phyloP scores from a whole-genome alignment of 208 protist genomes.

The Crithidia sp. region DNA sequence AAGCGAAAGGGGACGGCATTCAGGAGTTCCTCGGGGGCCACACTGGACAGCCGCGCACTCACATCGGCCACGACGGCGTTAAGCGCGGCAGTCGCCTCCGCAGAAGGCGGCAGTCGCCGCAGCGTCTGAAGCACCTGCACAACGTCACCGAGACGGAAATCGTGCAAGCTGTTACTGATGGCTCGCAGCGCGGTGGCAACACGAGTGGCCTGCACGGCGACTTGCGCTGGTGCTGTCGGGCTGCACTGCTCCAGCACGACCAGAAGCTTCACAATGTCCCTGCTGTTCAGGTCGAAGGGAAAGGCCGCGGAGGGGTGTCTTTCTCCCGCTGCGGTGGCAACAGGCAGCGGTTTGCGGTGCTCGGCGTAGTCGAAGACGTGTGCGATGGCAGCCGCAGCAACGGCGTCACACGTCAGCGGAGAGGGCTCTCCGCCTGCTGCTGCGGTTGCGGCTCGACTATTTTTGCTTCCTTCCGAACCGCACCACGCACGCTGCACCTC shows the following conservation, averaged over 20 bases:
- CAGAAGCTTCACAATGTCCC: constrained; percentile 50
- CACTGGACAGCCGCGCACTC: constrained; percentile 21
- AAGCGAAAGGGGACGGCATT: constrained; percentile 37
- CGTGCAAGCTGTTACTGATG: constrained; percentile 9
- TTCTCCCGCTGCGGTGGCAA: neutral
- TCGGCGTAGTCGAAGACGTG: constrained; percentile 38
- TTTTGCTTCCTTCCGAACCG: neutral
- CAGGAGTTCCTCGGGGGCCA: neutral
- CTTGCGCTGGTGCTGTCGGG: neutral
- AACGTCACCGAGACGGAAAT: constrained; percentile 34
- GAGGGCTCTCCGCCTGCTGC: neutral
- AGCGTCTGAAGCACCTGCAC: constrained; percentile 59
- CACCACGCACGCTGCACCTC: constrained; percentile 12
- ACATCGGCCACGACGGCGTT: constrained; percentile 30
- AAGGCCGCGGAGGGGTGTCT: neutral
- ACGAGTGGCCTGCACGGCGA: constrained; percentile 6
- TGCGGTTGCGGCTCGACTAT: no score
- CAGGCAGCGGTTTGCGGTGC: constrained; percentile 1
- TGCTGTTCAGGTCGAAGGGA: constrained; percentile 26
- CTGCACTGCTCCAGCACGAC: constrained; percentile 38
- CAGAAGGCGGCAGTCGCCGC: constrained; percentile 44
- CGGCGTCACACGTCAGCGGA: constrained; percentile 21
- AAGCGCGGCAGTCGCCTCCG: constrained; percentile 32
- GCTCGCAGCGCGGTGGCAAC: constrained; percentile 24
- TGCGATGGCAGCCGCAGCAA: constrained; percentile 24